Conservation (phyloP, 2,329 filamentous ascomycete genomes). For the Apiospora malaysiana region DNA sequence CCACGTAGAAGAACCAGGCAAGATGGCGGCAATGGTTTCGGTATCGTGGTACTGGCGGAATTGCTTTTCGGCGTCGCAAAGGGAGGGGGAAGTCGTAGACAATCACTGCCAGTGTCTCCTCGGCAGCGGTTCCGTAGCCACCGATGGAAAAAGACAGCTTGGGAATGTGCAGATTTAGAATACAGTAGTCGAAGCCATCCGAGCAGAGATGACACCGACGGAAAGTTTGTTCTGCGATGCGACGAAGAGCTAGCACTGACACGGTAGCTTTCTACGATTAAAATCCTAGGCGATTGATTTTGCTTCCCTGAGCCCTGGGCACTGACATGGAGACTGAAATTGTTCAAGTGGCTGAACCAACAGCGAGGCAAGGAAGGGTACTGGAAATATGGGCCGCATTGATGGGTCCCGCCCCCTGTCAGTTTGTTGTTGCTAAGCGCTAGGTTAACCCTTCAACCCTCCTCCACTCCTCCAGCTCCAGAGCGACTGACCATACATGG, state of each 20-base stretch:
- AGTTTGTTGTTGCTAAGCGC: not conserved
- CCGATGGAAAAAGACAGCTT: not conserved
- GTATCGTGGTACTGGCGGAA: not conserved
- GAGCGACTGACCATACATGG: too few relatives aligned
- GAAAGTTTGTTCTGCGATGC: not conserved
- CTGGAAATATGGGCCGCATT: not conserved
- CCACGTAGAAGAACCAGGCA: not conserved
- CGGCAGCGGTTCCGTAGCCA: not conserved
- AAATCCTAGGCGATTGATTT: not conserved
- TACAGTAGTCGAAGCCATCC: not conserved
- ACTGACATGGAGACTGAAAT: not conserved
- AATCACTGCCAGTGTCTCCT: not conserved
- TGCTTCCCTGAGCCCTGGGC: not conserved
- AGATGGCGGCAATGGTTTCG: not conserved
- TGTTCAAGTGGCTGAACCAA: slow-evolving; percentile 7
- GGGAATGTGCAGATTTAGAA: not conserved
- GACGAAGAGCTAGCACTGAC: slow-evolving; percentile 5
- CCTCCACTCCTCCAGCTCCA: too few relatives aligned
- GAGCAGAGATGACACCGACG: not conserved
- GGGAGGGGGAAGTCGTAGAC: not conserved
- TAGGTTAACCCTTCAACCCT: not conserved
- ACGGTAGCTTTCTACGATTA: not conserved
- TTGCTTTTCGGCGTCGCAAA: not conserved
- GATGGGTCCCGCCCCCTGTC: not conserved
- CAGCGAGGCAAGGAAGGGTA: not conserved